phyloP scores from a whole-genome alignment of 2,329 filamentous ascomycete genomes.

The Apiospora arundinis region DNA sequence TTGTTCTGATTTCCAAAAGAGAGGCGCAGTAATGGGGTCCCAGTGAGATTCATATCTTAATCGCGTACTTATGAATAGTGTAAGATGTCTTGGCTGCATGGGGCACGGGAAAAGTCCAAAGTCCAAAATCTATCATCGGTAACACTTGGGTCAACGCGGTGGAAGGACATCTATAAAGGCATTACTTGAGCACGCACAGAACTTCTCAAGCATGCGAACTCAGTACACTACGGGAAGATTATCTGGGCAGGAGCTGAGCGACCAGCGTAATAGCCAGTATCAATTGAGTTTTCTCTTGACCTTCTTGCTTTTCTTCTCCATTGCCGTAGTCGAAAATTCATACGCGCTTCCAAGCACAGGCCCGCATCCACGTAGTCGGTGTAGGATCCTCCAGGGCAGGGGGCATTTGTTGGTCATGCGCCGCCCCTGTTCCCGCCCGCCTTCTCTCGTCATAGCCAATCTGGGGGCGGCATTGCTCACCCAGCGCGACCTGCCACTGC shows the following conservation, averaged over 20 bases:
- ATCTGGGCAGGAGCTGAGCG: background rate
- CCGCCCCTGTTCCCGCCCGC: background rate
- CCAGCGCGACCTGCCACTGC: background rate
- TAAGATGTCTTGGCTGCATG: background rate
- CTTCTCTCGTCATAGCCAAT: background rate
- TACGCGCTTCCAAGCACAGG: background rate
- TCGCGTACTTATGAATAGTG: background rate
- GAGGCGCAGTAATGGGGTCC: too few relatives aligned
- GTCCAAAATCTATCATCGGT: too few relatives aligned
- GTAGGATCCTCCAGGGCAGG: background rate
- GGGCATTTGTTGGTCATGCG: background rate
- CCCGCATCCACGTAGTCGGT: background rate
- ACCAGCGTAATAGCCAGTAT: background rate
- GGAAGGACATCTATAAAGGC: too few relatives aligned
- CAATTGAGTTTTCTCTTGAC: background rate
- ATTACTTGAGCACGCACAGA: too few relatives aligned
- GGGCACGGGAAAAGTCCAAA: background rate
- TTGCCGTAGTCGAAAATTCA: background rate
- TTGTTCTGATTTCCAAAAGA: background rate
- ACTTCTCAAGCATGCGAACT: background rate
- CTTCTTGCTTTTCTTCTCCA: background rate
- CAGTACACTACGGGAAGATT: background rate
- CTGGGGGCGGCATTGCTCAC: background rate
- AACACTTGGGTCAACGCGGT: too few relatives aligned
- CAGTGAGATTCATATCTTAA: too few relatives aligned